Conservation (phyloP, 2,329 filamentous ascomycete species). For the Talaromyces sp. region DNA sequence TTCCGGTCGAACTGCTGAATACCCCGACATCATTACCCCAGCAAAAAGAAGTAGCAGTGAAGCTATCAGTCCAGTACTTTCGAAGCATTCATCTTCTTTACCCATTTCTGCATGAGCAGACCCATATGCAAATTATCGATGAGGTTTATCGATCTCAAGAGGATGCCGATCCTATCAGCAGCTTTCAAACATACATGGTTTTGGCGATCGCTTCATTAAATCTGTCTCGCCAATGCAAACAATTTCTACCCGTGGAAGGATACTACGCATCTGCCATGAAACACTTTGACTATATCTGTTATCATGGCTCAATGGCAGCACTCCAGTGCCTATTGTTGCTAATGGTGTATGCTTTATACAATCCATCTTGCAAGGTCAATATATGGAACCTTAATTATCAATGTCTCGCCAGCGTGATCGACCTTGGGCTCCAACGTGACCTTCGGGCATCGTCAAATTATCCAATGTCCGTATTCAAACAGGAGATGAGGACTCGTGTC, state of each 20-base stretch:
- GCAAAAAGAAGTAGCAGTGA: constrained; percentile 37
- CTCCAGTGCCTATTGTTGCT: constrained; percentile 47
- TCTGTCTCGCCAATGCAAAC: constrained; percentile 43
- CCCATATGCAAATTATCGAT: constrained; percentile 38
- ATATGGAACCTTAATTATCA: constrained; percentile 58
- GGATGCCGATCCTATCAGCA: constrained; percentile 26
- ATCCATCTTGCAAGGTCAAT: constrained; percentile 49
- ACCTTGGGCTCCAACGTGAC: constrained; percentile 53
- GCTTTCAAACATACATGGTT: constrained; percentile 55
- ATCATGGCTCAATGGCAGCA: constrained; percentile 50
- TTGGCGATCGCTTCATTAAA: constrained; percentile 50
- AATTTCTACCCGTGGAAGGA: constrained; percentile 48
- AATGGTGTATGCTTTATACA: constrained; percentile 52
- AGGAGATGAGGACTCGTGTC: constrained; percentile 55
- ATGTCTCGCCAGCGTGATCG: constrained; percentile 51
- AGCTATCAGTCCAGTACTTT: constrained; percentile 50
- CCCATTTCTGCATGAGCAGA: constrained; percentile 49
- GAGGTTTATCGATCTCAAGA: constrained; percentile 34
- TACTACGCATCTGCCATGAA: constrained; percentile 51
- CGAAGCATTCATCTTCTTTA: constrained; percentile 49
- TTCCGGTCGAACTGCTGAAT: constrained; percentile 30
- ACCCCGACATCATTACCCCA: constrained; percentile 29
- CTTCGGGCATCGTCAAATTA: constrained; percentile 39
- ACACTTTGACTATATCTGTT: constrained; percentile 46
- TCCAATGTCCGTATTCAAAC: constrained; percentile 47